Evolutionary conservation across 768 basidiomycete species (phyloP).

Genomic region (Russula dissimulans): DNA sequence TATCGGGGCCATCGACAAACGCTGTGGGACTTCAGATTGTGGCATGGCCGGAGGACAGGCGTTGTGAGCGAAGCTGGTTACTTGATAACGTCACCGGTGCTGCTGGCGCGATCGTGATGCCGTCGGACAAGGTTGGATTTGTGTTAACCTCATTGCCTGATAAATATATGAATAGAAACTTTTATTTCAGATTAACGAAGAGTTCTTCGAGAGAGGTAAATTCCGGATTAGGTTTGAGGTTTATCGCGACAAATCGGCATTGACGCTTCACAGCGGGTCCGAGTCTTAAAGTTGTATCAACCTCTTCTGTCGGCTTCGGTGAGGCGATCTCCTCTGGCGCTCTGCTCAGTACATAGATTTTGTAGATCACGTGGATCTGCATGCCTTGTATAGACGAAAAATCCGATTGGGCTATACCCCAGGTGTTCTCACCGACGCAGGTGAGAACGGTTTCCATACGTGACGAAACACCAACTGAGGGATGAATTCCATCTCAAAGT

Average conservation of each 20-base stretch:
- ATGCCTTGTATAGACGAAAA: conserved; percentile 45
- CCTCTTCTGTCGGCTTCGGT: conserved; percentile 90
- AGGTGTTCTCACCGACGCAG: conserved; percentile 87
- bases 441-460: conserved; percentile 29
- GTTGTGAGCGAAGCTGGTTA: conserved; percentile 60
- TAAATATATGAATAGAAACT: conserved; percentile 5
- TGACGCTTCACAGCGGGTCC: conserved; percentile 50
- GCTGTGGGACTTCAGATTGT: conserved; percentile 30
- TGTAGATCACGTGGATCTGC: conserved; percentile 75
- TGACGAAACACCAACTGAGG: neutral
- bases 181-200: conserved; percentile 51
- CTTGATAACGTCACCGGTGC: conserved; percentile 63
- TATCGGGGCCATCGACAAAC: neutral
- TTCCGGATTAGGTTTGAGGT: neutral
- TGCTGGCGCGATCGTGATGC: conserved; percentile 46
- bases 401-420: conserved; percentile 87
- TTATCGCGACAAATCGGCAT: neutral
- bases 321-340: conserved; percentile 14
- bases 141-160: neutral
- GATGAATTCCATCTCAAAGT: conserved; percentile 38
- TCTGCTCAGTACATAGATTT: neutral
- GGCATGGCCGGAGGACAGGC: conserved; percentile 43
- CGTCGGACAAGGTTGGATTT: conserved; percentile 56
- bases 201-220: conserved; percentile 53
- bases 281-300: conserved; percentile 73